phyloP scores from a whole-genome alignment of 352 stramenopile genomes.

The Phytophthora crassamura region DNA sequence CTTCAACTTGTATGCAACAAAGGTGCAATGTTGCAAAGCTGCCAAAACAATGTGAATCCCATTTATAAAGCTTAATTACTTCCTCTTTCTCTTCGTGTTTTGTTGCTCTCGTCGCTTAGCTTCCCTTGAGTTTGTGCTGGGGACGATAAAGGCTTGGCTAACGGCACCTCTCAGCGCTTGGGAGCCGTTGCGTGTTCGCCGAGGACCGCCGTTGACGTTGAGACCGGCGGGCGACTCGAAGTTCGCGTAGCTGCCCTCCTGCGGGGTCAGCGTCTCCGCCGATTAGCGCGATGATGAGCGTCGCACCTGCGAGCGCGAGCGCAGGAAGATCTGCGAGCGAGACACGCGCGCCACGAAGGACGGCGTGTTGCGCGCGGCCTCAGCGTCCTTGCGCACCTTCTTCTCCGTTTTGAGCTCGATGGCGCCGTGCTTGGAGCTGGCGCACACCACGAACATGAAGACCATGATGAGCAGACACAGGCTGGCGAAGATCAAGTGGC shows the following conservation, averaged over 20 bases:
- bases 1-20: no score
- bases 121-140: conserved; percentile 3
- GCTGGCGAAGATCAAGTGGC: conserved; percentile 78
- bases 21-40: no score
- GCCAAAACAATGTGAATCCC: no score
- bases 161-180: conserved; percentile 28
- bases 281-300: conserved; percentile 70
- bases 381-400: no score
- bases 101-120: background rate
- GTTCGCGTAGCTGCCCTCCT: conserved; percentile 77
- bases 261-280: conserved; percentile 43
- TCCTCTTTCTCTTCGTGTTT: no score
- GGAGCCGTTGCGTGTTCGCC: conserved; percentile 46
- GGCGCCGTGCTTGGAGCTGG: no score
- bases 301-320: conserved; percentile 61
- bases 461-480: conserved; percentile 75
- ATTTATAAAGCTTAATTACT: no score
- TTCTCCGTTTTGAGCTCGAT: no score
- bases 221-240: conserved; percentile 73
- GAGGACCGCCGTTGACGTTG: conserved; percentile 36
- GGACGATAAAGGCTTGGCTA: background rate
- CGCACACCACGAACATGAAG: conserved; percentile 80
- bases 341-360: no score
- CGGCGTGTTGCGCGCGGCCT: no score
- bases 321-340: conserved; percentile 87